Evolutionary conservation across 331 rosid genomes (phyloP).

Genomic region (Acacia pycnantha): DNA sequence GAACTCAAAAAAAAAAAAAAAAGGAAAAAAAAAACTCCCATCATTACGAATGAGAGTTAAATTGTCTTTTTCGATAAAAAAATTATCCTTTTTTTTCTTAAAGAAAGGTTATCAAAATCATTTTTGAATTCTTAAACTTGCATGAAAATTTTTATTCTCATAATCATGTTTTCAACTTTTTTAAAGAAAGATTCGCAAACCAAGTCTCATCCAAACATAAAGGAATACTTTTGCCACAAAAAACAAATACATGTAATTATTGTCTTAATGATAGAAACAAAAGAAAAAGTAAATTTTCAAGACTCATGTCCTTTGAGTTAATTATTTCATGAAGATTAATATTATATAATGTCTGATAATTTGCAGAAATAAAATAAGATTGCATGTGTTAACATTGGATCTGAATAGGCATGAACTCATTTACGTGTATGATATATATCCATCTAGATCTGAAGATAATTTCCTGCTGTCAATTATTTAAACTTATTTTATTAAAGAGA

Average conservation of each 20-base stretch:
- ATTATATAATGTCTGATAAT: background rate
- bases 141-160: background rate
- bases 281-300: background rate
- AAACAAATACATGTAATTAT: background rate
- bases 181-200: background rate
- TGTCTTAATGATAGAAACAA: background rate
- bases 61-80: background rate
- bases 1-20: background rate
- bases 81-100: background rate
- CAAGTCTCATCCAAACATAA: background rate
- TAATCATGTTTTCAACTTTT: background rate
- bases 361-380: background rate
- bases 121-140: background rate
- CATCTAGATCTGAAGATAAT: slow-evolving; percentile 22
- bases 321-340: slow-evolving; percentile 9
- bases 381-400: slow-evolving; percentile 5
- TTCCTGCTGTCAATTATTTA: background rate
- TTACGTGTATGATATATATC: background rate
- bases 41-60: background rate
- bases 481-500: background rate
- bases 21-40: accelerated
- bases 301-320: background rate
- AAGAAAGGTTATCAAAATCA: background rate
- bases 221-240: background rate
- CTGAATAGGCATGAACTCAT: background rate